These are phyloP conservation scores for Hapsidospora chrysogenum DNA, from an alignment of 495 filamentous ascomycete species.

Conservation along the genomic window DNA sequence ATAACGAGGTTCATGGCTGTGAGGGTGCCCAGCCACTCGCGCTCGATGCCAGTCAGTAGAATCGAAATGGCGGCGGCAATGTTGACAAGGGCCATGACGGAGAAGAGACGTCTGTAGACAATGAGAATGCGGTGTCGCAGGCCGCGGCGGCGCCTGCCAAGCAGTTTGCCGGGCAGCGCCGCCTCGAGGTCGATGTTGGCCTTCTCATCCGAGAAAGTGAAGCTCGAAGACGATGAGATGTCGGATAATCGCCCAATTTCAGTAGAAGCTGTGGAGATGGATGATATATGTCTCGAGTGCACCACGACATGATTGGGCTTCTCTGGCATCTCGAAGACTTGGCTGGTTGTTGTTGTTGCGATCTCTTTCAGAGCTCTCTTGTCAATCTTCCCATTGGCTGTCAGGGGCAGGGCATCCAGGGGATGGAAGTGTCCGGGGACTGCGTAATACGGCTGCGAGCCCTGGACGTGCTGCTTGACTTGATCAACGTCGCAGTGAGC, in stretches of 20 bases:
- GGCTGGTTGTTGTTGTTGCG: conserved; percentile 2
- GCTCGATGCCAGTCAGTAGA: conserved; percentile 12
- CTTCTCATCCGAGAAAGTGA: not conserved
- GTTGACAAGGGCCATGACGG: conserved; percentile 34
- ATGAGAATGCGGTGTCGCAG: conserved; percentile 6
- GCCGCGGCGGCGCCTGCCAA: conserved; percentile 1
- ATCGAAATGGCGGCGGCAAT: conserved; percentile 29
- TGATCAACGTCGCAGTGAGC: conserved; percentile 2
- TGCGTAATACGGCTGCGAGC: conserved; percentile 17
- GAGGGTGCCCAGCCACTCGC: conserved; percentile 17
- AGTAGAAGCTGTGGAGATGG: conserved; percentile 7
- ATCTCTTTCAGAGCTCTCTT: conserved; percentile 11
- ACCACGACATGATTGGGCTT: not conserved
- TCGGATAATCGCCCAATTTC: conserved; percentile 8
- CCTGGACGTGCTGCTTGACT: conserved; percentile 6
- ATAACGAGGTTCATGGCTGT: conserved; percentile 24
- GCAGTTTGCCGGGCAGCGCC: not conserved
- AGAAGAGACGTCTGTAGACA: conserved; percentile 30
- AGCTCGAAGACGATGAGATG: conserved; percentile 9
- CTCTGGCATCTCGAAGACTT: not conserved
- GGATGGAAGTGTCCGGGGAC: conserved; percentile 12
- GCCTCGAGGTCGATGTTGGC: conserved; percentile 1
- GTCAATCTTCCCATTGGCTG: conserved; percentile 20
- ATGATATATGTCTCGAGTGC: conserved; percentile 3
- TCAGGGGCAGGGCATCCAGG: conserved; percentile 12